A percentile compares a stretch with the other conserved stretches of the same genome.
phyloP scores from a whole-genome alignment of 495 filamentous ascomycete species.

The Penicillium pulvis region DNA sequence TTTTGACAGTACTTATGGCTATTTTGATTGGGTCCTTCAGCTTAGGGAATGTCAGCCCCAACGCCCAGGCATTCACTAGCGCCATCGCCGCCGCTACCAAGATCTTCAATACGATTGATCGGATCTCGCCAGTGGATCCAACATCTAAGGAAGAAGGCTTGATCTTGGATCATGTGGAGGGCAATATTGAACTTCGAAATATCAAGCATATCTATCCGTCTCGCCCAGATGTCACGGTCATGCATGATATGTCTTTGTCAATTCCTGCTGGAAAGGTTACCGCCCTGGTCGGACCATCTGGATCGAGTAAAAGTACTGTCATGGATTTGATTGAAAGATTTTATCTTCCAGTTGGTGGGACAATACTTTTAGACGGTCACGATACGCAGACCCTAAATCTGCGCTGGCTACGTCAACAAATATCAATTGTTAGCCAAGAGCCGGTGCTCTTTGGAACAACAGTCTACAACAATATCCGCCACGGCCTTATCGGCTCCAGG shows the following conservation, averaged over 20 bases:
- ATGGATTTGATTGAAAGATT: constrained; percentile 64
- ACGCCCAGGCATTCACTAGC: constrained; percentile 80
- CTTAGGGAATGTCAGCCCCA: constrained; percentile 84
- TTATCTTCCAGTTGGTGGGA: constrained; percentile 39
- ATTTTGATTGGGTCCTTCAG: constrained; percentile 92
- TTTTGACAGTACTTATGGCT: constrained; percentile 81
- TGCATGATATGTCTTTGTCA: constrained; percentile 75
- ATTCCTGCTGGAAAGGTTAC: constrained; percentile 68
- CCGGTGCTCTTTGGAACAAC: constrained; percentile 65
- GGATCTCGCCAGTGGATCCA: constrained; percentile 81
- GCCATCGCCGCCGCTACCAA: constrained; percentile 82
- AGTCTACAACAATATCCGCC: constrained; percentile 75
- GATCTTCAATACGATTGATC: constrained; percentile 91
- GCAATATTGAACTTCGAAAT: constrained; percentile 75
- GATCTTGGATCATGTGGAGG: constrained; percentile 70
- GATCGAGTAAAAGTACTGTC: constrained; percentile 68
- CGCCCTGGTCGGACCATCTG: constrained; percentile 61
- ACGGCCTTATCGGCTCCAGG: constrained; percentile 70
- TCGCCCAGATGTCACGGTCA: constrained; percentile 82
- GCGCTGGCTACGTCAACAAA: constrained; percentile 78
- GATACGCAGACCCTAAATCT: constrained; percentile 67
- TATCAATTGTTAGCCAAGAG: constrained; percentile 65
- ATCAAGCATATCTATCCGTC: constrained; percentile 95
- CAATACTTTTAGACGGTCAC: constrained; percentile 22
- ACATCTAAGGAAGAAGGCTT: constrained; percentile 63